A percentile compares a stretch with the other conserved stretches of the same genome.
Evolutionary conservation across 2,329 filamentous ascomycete species (phyloP).

Genomic region (Aureobasidium mangrovei): DNA sequence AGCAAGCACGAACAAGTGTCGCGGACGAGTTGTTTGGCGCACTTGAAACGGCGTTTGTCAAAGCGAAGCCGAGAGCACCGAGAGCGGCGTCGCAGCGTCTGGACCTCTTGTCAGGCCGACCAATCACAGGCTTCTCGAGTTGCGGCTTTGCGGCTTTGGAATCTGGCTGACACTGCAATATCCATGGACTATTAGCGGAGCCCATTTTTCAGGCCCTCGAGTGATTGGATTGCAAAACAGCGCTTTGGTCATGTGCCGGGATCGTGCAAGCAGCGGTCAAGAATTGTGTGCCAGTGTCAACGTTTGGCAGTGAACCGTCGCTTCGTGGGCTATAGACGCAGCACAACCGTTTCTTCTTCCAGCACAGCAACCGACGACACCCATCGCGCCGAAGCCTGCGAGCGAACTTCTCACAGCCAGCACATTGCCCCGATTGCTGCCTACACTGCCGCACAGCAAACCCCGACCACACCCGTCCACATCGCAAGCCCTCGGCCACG

Average conservation of each 20-base stretch:
- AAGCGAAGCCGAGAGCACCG: neutral
- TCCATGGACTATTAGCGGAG: neutral
- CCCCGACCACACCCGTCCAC: neutral
- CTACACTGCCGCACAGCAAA: neutral
- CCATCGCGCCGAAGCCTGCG: too few relatives aligned
- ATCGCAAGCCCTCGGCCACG: neutral
- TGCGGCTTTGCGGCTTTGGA: neutral
- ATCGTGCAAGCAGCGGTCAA: neutral
- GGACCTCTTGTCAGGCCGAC: neutral
- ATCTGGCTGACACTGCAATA: neutral
- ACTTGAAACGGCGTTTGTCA: neutral
- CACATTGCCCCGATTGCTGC: too few relatives aligned
- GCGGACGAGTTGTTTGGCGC: neutral
- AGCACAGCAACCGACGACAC: too few relatives aligned
- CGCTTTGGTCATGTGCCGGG: neutral
- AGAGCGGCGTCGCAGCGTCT: slow-evolving; percentile 1
- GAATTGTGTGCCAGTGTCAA: neutral
- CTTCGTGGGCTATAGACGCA: too few relatives aligned
- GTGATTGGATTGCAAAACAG: too few relatives aligned
- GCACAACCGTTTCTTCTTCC: too few relatives aligned
- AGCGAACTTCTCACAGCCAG: too few relatives aligned
- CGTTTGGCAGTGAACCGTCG: neutral
- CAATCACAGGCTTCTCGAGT: neutral
- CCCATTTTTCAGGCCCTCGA: neutral
- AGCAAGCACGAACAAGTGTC: neutral